Evolutionary conservation across 2,329 filamentous ascomycete species (phyloP).

Genomic region (Chrysoporthe deuterocubensis): DNA sequence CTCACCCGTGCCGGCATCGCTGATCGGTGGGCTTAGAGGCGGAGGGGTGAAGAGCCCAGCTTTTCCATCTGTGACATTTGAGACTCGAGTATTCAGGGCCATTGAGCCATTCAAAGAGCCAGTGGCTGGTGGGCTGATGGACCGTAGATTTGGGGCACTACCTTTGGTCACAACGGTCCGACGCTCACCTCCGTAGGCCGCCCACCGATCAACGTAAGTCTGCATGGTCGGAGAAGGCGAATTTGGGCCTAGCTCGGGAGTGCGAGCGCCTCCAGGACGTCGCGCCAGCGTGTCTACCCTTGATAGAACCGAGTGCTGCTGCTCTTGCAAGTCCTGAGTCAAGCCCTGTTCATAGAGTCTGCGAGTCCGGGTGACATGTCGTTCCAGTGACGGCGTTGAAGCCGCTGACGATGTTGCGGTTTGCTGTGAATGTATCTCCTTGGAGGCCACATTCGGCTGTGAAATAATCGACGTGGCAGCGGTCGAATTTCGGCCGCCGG

Average conservation of each 20-base stretch:
- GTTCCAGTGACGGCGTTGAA: conserved; percentile 56
- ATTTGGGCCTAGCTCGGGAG: conserved; percentile 52
- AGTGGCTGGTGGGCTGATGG: conserved; percentile 53
- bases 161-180: conserved; percentile 55
- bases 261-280: conserved; percentile 54
- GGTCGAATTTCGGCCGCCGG: conserved; percentile 76
- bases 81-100: conserved; percentile 36
- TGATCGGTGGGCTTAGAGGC: conserved; percentile 71
- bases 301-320: conserved; percentile 76
- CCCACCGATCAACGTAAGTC: conserved; percentile 50
- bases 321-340: conserved; percentile 78
- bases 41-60: conserved; percentile 46
- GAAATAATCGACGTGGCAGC: conserved; percentile 89
- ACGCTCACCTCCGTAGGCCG: conserved; percentile 41
- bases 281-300: conserved; percentile 79
- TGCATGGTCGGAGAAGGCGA: conserved; percentile 51
- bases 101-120: conserved; percentile 43
- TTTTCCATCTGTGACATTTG: conserved; percentile 42
- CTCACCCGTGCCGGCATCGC: conserved; percentile 67
- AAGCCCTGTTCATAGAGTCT: conserved; percentile 84
- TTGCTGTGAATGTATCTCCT: conserved; percentile 52
- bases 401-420: conserved; percentile 42
- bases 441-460: conserved; percentile 59
- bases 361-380: conserved; percentile 70
- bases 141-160: conserved; percentile 72